Evolutionary conservation across 352 stramenopile genomes (phyloP).

Genomic region (Pythium brassicae): DNA sequence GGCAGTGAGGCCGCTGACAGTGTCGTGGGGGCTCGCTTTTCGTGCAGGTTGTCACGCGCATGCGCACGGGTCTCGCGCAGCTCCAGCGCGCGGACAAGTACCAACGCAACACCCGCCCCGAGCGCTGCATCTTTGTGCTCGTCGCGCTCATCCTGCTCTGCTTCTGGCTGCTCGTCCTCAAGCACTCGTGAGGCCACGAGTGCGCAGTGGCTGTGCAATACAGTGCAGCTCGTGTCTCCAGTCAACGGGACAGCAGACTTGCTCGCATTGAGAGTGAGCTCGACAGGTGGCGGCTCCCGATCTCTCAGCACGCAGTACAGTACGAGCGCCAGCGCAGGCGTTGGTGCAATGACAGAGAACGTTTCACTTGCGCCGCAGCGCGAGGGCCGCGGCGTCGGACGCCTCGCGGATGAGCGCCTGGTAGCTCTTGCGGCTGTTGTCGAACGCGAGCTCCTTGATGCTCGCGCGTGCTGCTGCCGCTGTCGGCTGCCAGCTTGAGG

Average conservation of each 20-base stretch:
- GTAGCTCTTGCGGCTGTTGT: constrained; percentile 8
- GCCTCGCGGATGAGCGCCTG: constrained; percentile 10
- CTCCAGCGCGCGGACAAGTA: constrained; percentile 57
- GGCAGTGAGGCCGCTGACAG: background rate
- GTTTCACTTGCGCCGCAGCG: constrained; percentile 1
- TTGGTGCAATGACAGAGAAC: background rate
- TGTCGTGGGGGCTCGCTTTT: background rate
- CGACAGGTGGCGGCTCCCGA: too few species aligned
- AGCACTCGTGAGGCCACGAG: constrained; percentile 46
- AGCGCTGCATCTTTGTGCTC: constrained; percentile 71
- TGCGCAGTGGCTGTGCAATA: background rate
- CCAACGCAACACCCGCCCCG: constrained; percentile 56
- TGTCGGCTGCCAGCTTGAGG: background rate
- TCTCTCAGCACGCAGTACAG: too few species aligned
- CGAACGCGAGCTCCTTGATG: constrained; percentile 8
- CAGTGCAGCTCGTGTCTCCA: background rate
- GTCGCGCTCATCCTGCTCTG: constrained; percentile 59
- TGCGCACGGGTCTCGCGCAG: constrained; percentile 56
- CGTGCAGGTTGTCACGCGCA: constrained; percentile 56
- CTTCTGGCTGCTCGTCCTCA: constrained; percentile 60
- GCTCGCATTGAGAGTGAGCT: too few species aligned
- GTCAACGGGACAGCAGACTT: background rate
- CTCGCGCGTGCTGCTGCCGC: constrained; percentile 1
- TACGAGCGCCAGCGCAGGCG: too few species aligned
- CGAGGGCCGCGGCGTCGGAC: constrained; percentile 1